These are phyloP conservation scores for Viola pubescens DNA, from an alignment of 441 rosid genomes.

Conservation along the genomic window DNA sequence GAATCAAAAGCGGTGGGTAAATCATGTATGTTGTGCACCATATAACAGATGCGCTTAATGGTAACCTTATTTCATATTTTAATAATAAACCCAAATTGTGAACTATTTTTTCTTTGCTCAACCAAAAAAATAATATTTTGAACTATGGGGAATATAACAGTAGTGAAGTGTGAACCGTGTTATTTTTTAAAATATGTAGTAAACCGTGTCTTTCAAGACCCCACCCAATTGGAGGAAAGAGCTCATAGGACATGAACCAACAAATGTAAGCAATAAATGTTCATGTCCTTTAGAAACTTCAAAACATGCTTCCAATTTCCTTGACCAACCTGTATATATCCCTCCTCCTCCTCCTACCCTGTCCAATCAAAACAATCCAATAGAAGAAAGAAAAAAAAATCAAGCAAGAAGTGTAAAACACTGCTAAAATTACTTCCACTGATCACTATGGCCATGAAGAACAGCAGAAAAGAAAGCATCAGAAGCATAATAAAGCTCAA, in stretches of 20 bases:
- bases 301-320: conserved; percentile 18
- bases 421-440: neutral
- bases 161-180: too few relatives aligned
- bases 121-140: too few relatives aligned
- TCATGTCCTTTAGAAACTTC: conserved; percentile 27
- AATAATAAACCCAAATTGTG: too few relatives aligned
- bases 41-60: too few relatives aligned
- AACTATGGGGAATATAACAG: too few relatives aligned
- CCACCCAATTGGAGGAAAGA: conserved; percentile 14
- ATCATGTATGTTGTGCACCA: too few relatives aligned
- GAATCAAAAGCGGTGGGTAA: too few relatives aligned
- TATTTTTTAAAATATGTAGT: neutral
- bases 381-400: neutral
- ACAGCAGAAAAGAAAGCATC: conserved; percentile 16
- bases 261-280: conserved; percentile 22
- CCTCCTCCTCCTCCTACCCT: neutral
- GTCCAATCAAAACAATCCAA: neutral
- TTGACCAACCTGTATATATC: conserved; percentile 15
- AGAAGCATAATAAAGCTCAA: conserved; percentile 23
- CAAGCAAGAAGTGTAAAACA: neutral
- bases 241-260: conserved; percentile 6
- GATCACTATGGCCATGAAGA: conserved; percentile 4
- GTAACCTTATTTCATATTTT: too few relatives aligned
- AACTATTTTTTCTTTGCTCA: too few relatives aligned
- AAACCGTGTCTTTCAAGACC: conserved; percentile 22